Percentiles rank a stretch among this genome's conserved stretches.
Conservation (phyloP, 2,329 filamentous ascomycete species). For the Neonectria neomacrospora region DNA sequence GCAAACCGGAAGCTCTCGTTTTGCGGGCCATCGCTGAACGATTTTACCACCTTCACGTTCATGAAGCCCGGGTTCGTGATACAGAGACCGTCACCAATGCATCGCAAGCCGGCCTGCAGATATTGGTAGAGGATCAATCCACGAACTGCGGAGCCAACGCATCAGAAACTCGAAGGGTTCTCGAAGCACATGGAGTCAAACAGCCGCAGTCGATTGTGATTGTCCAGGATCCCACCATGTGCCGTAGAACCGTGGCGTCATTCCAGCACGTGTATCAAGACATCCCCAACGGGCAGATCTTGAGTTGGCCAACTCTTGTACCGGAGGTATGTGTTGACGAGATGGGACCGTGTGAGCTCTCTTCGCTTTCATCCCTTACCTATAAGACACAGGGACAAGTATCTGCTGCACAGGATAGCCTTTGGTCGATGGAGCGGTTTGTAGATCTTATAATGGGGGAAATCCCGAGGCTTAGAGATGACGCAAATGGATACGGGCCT, state of each 20-base stretch:
- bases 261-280: constrained; percentile 33
- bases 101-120: background rate
- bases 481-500: constrained; percentile 36
- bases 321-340: constrained; percentile 18
- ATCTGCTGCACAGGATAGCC: background rate
- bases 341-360: background rate
- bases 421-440: constrained; percentile 37
- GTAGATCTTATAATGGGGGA: constrained; percentile 36
- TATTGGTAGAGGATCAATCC: constrained; percentile 36
- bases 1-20: constrained; percentile 32
- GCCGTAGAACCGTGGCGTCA: constrained; percentile 31
- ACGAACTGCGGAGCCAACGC: constrained; percentile 40
- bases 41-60: constrained; percentile 27
- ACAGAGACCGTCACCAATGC: background rate
- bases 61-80: background rate
- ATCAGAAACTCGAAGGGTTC: constrained; percentile 28
- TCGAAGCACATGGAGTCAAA: constrained; percentile 30
- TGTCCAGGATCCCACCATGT: constrained; percentile 39
- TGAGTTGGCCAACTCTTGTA: constrained; percentile 37
- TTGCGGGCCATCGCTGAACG: constrained; percentile 29
- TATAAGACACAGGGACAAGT: constrained; percentile 3
- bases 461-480: constrained; percentile 38
- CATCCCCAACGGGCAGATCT: background rate
- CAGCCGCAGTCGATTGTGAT: constrained; percentile 35
- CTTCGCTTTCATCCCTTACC: constrained; percentile 13